Evolutionary conservation across 805 yeast genomes (phyloP), one percentile per base, ranked within the genome.

Genomic region (Metschnikowia amazonensis): DNA sequence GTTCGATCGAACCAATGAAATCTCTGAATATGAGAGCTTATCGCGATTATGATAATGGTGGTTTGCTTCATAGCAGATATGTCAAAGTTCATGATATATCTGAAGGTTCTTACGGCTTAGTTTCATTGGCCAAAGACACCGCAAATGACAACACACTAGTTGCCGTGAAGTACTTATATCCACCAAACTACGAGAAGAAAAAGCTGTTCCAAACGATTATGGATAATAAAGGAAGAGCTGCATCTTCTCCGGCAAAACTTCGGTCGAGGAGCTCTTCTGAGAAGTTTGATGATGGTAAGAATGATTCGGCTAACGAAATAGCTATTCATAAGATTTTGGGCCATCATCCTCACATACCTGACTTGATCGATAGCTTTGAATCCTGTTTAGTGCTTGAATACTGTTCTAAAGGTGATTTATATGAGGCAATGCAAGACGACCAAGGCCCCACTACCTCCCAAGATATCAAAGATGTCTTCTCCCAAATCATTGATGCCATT

Each of bases 21-120:
- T 14, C 20, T 25, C 20, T 33, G n/a, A 18, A 29, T 25, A 70
- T 72, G 74, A 72, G 69, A 28, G 71, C 63, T 37, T 71, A 70
- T 56, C 66, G 69, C 38, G 52, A 49, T 29, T 72, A 72, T 52
- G 69, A 65, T 47, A 54, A 57, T 18, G 76, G 76, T 17, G 58
- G 55, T 16, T 70, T 85, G 36, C 69, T 88, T 46, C 76, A 81
- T 48, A 72, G 72, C 44, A 72, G 86, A 45, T 92, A 89, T 67
- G 68, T 71, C 47, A 83, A 83, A 55, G 73, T 89, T 18, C 81
- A 79, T 47, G 87, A 82, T 59, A 79, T 92, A 48, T 87, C 90
- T 60, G 90, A 88, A 63, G 98, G 98, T 25, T 88, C 97, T 0
- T 92, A 88, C 64, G 98, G 98, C 42, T 77, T 86, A 38, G 98